These are phyloP conservation scores for Zizania latifolia DNA, from an alignment of 176 grass and related monocot genomes.

Conservation along the genomic window DNA sequence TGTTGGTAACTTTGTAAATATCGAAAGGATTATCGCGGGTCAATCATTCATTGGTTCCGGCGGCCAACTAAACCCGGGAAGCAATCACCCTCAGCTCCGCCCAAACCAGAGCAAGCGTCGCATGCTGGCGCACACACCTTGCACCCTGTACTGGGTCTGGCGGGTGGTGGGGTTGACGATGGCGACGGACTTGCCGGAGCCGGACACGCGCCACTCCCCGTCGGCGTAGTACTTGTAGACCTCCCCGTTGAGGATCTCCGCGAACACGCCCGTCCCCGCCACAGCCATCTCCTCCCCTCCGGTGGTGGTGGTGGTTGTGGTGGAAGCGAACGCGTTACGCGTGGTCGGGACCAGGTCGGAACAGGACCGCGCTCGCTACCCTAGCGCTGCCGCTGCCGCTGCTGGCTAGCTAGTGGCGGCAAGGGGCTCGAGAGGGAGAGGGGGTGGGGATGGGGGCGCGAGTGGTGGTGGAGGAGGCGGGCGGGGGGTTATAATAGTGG, in stretches of 20 bases:
- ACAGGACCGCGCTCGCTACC: too few relatives aligned
- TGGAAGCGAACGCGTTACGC: not conserved
- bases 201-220: slow-evolving; percentile 71
- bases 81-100: not conserved
- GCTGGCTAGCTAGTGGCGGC: not conserved
- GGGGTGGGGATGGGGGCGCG: slow-evolving; percentile 27
- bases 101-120: not conserved
- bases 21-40: slow-evolving; percentile 11
- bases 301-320: too few relatives aligned
- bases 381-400: not conserved
- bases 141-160: slow-evolving; percentile 75
- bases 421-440: slow-evolving; percentile 17
- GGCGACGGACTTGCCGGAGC: slow-evolving; percentile 81
- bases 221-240: slow-evolving; percentile 92
- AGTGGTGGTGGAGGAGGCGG: slow-evolving; percentile 30
- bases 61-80: not conserved
- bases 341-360: too few relatives aligned
- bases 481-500: slow-evolving; percentile 22
- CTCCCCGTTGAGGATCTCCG: slow-evolving; percentile 68
- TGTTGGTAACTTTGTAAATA: slow-evolving; percentile 17
- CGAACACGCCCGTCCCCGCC: slow-evolving; percentile 61
- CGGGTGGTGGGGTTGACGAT: slow-evolving; percentile 94
- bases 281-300: slow-evolving; percentile 5
- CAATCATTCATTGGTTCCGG: not conserved
- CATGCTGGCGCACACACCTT: slow-evolving; percentile 40